Evolutionary conservation across 768 basidiomycete species (phyloP).

Genomic region (Naganishia antarctica): DNA sequence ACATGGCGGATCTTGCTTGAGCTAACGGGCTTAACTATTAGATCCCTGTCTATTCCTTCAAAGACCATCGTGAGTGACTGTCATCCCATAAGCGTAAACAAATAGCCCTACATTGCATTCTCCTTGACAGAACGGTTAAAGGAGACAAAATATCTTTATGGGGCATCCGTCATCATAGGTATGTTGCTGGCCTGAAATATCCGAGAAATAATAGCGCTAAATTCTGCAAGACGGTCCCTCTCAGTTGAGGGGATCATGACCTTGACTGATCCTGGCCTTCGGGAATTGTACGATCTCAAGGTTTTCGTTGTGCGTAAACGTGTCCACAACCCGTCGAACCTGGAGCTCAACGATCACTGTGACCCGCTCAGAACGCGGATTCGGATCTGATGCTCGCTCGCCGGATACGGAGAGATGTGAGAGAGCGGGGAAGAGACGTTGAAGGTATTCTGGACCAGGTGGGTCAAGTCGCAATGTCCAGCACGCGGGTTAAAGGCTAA

Average conservation of each 20-base stretch:
- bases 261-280: conserved; percentile 69
- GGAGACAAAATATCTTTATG: conserved; percentile 74
- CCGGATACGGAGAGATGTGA: conserved; percentile 77
- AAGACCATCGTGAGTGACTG: conserved; percentile 66
- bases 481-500: too few species aligned
- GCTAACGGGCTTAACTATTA: conserved; percentile 54
- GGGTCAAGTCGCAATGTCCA: background rate
- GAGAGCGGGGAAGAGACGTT: conserved; percentile 78
- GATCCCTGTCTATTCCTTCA: conserved; percentile 92
- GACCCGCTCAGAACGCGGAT: conserved; percentile 59
- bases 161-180: conserved; percentile 81
- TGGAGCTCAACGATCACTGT: too few species aligned
- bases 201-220: background rate
- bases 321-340: too few species aligned
- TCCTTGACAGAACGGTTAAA: conserved; percentile 42
- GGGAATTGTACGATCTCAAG: conserved; percentile 86
- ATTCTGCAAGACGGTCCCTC: background rate
- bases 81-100: background rate
- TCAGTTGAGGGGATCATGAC: conserved; percentile 88
- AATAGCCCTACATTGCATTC: conserved; percentile 36
- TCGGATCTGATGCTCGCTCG: conserved; percentile 96
- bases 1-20: background rate
- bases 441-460: conserved; percentile 73
- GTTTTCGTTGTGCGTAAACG: conserved; percentile 51
- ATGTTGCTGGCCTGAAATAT: conserved; percentile 7